Evolutionary conservation across 768 basidiomycete genomes (phyloP), one percentile per base, ranked within the genome.

Genomic region (Russula dissimulans): DNA sequence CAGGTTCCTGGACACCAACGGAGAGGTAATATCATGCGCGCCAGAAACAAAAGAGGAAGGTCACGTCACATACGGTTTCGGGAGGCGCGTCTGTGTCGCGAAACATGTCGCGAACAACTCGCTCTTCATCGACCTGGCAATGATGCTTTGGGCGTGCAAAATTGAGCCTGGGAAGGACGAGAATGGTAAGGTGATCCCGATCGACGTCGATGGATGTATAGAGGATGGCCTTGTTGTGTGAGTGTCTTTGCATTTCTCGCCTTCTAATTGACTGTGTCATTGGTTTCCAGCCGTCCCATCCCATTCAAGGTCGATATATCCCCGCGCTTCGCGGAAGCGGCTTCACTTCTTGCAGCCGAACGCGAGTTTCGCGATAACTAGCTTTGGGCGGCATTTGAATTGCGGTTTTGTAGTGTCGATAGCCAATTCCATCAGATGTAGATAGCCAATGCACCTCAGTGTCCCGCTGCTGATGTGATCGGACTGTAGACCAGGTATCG

Each of bases 61-160:
- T 22, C 62, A 63, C 32, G 46, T 63, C 52, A 63, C 62, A 1
- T 63, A 54, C 15, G 58, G 57, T 18, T 63, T 63, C 18, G 62
- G 59, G 26, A 54, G 62, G 29, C 42, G 54, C 22, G 22, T 63
- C 11, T 63, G 61, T n/a, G 61, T 62, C 11, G 59, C 49, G 53
- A 61, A 52, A 38, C 62, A 63, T 8, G 62, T 60, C 43, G 59
- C 54, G 14, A 63, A 63, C 45, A 60, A 63, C 18, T 56, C 62
- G 48, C 54, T 60, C 15, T 56, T 63, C 62, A 56, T 60, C 38
- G 62, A 63, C 59, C 48, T 63, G 6, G 62, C 54, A 18, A 53
- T 63, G 44, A 38, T 56, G 54, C 29, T 60, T n/a, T 63, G 62
- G 61, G 49, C 54, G 18, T 49, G 48, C 38, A 63, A 9, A 4